Base-by-base conservation (phyloP, 768 basidiomycete species). In the Lyophyllum semitale region DNA sequence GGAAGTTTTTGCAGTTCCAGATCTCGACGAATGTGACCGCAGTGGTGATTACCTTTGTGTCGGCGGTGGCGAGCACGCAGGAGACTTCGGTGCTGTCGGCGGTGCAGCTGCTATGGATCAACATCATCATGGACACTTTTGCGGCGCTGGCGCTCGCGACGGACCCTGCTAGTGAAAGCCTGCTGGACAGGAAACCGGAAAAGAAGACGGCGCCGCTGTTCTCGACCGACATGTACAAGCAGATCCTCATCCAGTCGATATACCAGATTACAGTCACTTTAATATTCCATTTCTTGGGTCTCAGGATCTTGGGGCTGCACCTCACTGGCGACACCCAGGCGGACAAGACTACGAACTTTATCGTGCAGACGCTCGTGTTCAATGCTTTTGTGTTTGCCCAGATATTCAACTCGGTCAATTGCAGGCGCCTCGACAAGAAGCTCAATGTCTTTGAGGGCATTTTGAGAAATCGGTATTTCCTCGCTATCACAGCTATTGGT, bases 111-210 rank as follows among this genome's bases (percentile, higher is more conserved):
- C 84, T 99, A 20, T 99, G 97, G 95, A 93, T 98, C 72, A 98
- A 98, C 78, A 89, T 98, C 58, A 96, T 96, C 70, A 96, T 96
- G 95, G 95, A 97, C 68, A 96, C 94, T 1, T 98, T 99, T 67
- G 97, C 97, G 53, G 97, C 97, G 23, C 85, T 98, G 48, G 97
- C 97, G 12, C 84, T 99, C 48, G 96, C 97, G 17, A 98, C 97
- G 23, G 97, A 98, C 70, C 95, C 95, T 8, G 95, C 97, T 0
- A 84, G 88, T 1, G 86, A 86, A 44, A 69, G 77, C 5, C 81
- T 93, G 30, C 84, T 99, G 41, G 80, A 97, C 52, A 87, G 96
- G 65, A 90, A 91, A 69, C 97, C 97, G 3, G 95, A 98, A 71
- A 85, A 83, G 75, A 91, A 92, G 74, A 84, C 82, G 1, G 87